Evolutionary conservation across 768 basidiomycete species (phyloP).

Genomic region (Pleurotus sapidus): DNA sequence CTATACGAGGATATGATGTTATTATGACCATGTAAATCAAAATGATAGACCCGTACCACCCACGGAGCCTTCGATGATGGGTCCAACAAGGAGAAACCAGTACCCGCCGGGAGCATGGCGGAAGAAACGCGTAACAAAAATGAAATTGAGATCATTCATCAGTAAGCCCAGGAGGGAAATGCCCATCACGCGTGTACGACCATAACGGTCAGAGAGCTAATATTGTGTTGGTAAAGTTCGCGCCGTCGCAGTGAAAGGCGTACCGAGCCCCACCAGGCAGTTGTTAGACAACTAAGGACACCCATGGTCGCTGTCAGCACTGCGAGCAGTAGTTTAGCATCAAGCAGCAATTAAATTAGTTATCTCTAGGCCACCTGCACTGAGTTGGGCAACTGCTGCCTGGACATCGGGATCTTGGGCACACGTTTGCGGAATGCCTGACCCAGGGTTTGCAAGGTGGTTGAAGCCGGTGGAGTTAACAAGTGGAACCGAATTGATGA

Average conservation of each 20-base stretch:
- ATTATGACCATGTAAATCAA: background rate
- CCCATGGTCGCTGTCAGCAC: conserved; percentile 68
- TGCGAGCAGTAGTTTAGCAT: conserved; percentile 20
- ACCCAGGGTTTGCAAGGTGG: background rate
- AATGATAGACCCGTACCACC: conserved; percentile 50
- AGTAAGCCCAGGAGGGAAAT: conserved; percentile 61
- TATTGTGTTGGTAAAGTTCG: conserved; percentile 10
- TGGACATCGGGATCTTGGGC: conserved; percentile 69
- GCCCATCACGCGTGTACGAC: conserved; percentile 64
- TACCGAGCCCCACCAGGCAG: conserved; percentile 85
- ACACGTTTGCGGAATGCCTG: conserved; percentile 32
- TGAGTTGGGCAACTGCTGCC: conserved; percentile 66
- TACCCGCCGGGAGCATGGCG: conserved; percentile 74
- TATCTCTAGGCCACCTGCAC: conserved; percentile 45
- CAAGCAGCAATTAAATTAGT: background rate
- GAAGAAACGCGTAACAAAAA: conserved; percentile 60
- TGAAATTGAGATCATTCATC: conserved; percentile 59
- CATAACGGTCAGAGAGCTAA: conserved; percentile 75
- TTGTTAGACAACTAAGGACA: conserved; percentile 72
- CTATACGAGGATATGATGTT: conserved; percentile 28
- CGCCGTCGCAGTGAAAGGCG: conserved; percentile 21
- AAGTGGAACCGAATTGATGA: background rate
- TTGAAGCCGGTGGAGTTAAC: background rate
- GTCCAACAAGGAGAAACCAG: conserved; percentile 70
- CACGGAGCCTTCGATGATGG: conserved; percentile 62